Base-by-base conservation (phyloP, 2,329 filamentous ascomycete genomes). In the Penicillium sumatraense region DNA sequence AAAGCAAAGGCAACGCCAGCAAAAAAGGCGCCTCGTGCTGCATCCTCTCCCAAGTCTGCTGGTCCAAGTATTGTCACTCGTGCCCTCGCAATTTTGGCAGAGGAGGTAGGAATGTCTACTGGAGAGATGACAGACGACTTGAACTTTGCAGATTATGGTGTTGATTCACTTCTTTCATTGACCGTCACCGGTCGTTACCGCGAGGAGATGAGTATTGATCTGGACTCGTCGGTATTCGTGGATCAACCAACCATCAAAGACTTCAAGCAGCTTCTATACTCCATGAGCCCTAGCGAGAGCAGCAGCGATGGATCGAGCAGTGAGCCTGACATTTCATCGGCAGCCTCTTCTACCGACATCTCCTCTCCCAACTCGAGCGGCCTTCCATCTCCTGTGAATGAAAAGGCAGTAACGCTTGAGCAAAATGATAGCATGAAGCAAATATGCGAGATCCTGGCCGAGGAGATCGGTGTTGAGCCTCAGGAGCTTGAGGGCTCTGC, bases 101-200 rank as follows among this genome's bases (percentile, higher is more conserved):
- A 69, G 14, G 76, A 78, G 70, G 83, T 83, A 45, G 83, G 84
- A 57, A 78, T 87, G 18, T 81, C 83, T 49, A 78, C 81, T 64
- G 76, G 78, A 18, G 84, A 87, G 65, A 78, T 87, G 49, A 80
- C 84, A 11, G 83, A 86, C 50, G 81, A 84, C 50, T 79, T 84
- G 49, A 81, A 82, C 47, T 86, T 86, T 61, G 83, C 85, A 61
- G 84, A 86, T 63, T 80, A 86, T 21, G 84, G 84, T 56, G 83
- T 86, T 27, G 84, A 86, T 69, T 86, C 84, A 7, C 75, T 86
- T 16, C 80, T 86, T 59, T 85, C 84, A 1, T 67, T 86, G 53
- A 86, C 83, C 24, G 84, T 86, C 60, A 85, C 83, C 41, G 83
- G 83, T 60, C 82, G 82, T 65, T 85, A 86, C 72, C 81, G 83